Base-by-base conservation (phyloP, 2,329 filamentous ascomycete species). In the Talaromyces sp. region DNA sequence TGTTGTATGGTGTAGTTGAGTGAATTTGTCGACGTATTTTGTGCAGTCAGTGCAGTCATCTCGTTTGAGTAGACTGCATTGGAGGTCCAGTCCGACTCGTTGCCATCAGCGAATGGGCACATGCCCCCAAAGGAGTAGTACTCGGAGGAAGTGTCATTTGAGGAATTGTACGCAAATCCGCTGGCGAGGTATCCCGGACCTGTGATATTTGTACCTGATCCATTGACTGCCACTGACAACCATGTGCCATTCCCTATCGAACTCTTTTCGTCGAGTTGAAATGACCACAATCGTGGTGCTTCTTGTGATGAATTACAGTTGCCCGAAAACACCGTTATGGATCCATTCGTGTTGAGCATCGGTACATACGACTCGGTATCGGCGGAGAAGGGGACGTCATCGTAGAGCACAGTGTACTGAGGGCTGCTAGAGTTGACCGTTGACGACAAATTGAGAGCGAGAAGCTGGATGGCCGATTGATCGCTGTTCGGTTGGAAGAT, bases 61-160 rank as follows among this genome's bases (percentile, higher is more conserved):
- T 84, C 80, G 72, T 92, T 92, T 1, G 92, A 93, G 76, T 97
- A 98, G 47, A 87, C 86, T 11, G 90, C 92, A 10, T 83, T 76
- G 1, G 85, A 84, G 67, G 91, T 86, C 89, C 92, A 93, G 35
- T 82, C 82, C 7, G 79, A 72, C 19, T 77, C 73, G 22, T 80
- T 76, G n/a, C 76, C 73, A 8, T 76, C 76, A 2, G 72, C 70
- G 31, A 74, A 77, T 4, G 90, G 89, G 72, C 94, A 98, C 92
- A 97, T 96, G 70, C 94, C 94, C 41, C 93, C 94, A 76, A 96
- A 97, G 7, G 89, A 80, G 73, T 93, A 96, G 50, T 78, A 68
- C 45, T 73, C 69, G 62, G 67, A 69, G 84, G 86, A 43, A 82
- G 82, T 56, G 86, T 79, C 41, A 82, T 85, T 37, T 83, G 83